phyloP scores from a whole-genome alignment of 495 filamentous ascomycete species.

The Penicillium simplicissimum region DNA sequence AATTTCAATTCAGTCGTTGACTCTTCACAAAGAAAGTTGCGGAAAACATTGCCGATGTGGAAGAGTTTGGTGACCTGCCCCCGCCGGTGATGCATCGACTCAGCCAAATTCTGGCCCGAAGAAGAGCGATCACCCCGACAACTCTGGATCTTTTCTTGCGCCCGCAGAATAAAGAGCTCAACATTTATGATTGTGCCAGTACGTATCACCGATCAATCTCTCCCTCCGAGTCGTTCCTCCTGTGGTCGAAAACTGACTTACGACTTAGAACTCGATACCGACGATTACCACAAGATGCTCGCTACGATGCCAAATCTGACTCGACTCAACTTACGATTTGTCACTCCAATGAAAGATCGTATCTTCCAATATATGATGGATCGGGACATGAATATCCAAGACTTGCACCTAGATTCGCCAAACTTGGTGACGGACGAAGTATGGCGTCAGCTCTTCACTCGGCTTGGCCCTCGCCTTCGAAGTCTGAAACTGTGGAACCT shows the following conservation, averaged over 20 bases:
- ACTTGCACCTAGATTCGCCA: slow-evolving; percentile 69
- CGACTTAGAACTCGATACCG: slow-evolving; percentile 59
- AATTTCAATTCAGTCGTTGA: slow-evolving; percentile 2
- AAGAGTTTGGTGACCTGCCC: slow-evolving; percentile 81
- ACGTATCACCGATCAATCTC: slow-evolving; percentile 23
- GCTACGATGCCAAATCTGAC: slow-evolving; percentile 67
- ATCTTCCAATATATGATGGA: slow-evolving; percentile 78
- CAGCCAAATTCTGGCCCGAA: slow-evolving; percentile 78
- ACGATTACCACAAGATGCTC: slow-evolving; percentile 80
- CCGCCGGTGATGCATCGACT: slow-evolving; percentile 66
- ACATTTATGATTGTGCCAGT: slow-evolving; percentile 78
- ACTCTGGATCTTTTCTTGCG: slow-evolving; percentile 80
- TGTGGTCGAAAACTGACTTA: slow-evolving; percentile 15
- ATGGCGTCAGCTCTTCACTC: slow-evolving; percentile 66
- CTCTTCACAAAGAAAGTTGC: slow-evolving; percentile 61
- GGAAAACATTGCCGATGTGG: slow-evolving; percentile 76
- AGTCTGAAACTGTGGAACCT: slow-evolving; percentile 67
- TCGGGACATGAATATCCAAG: slow-evolving; percentile 60
- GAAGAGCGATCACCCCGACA: slow-evolving; percentile 65
- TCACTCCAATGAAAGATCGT: slow-evolving; percentile 82
- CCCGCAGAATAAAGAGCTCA: slow-evolving; percentile 61
- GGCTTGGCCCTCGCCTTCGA: slow-evolving; percentile 61
- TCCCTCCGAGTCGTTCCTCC: neutral
- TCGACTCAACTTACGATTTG: slow-evolving; percentile 71
- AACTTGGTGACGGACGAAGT: slow-evolving; percentile 73